Evolutionary conservation across 2,329 filamentous ascomycete species (phyloP), one percentile per base, ranked within the genome.

Genomic region (Metarhizium brunneum): DNA sequence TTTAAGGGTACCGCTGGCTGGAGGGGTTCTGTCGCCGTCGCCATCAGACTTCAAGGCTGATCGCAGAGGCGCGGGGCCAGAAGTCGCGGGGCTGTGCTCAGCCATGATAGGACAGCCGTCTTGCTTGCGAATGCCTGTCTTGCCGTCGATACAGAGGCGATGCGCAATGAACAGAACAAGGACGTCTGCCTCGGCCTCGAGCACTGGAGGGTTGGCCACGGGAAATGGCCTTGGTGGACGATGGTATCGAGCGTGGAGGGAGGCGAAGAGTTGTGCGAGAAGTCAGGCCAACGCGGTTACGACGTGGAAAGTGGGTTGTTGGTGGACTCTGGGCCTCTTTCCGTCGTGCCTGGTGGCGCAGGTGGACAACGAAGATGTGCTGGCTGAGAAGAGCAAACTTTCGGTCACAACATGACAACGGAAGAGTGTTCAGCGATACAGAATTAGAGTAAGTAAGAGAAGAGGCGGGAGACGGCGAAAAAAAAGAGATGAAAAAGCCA

Each of bases 21-120:
- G 68, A 25, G 65, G 64, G 2, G 69, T 66, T 57, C 64, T 68
- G 49, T 73, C 70, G 50, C 50, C 62, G 50, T 76, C 74, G 52
- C 74, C 72, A 35, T 78, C 75, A 14, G 61, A 64, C 63, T 77
- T 78, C 60, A 76, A 64, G 29, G 72, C 74, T 42, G 74, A 76
- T 50, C 72, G 72, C 53, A 76, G 64, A 6, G 73, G 71, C 57
- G 61, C 47, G 29, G 59, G 56, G 55, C 60, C 59, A 53, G 63
- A 62, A 55, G 54, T 58, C 59, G 63, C 20, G 30, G 62, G 58
- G 56, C 54, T 62, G 36, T 57, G 57, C 40, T 65, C 61, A 62
- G 67, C 61, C 65, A 68, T 68, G 61, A 58, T 32, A 38, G 29
- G 42, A n/a, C 20, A 20, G 32, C 32, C 45, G 16, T 45, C n/a